Conservation (phyloP, 257 asterid genomes). For the Nicotiana paniculata region DNA sequence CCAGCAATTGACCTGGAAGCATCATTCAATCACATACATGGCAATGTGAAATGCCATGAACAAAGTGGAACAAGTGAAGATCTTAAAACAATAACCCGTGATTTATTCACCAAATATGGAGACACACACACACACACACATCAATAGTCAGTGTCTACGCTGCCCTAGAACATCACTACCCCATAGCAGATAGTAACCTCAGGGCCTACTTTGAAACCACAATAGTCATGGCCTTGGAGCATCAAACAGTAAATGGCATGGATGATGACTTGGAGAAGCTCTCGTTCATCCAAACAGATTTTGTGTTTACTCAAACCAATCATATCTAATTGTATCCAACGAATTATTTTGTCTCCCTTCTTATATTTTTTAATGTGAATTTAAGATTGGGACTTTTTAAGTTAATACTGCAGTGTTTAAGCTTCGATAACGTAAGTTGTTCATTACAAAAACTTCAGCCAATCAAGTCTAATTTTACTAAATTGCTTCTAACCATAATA, state of each 20-base stretch:
- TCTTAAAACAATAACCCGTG: not conserved
- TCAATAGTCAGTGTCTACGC: not conserved
- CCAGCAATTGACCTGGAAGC: not conserved
- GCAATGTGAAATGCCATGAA: not conserved
- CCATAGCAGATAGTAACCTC: not conserved
- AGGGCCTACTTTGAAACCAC: not conserved
- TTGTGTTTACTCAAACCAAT: not conserved
- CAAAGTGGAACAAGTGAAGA: not conserved
- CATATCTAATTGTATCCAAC: not conserved
- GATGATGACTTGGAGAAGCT: not conserved
- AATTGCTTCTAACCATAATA: not conserved
- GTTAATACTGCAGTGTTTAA: not conserved
- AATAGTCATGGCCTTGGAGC: not conserved
- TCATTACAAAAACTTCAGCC: not conserved
- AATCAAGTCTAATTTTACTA: not conserved
- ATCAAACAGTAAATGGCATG: not conserved
- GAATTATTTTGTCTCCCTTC: not conserved
- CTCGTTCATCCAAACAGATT: not conserved
- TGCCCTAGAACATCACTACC: not conserved
- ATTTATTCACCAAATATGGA: not conserved
- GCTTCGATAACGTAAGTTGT: not conserved
- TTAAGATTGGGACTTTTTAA: not conserved
- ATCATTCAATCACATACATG: not conserved
- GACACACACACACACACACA: too few relatives aligned
- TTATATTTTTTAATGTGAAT: not conserved